phyloP scores from a whole-genome alignment of 176 grass and related monocot species.

The Cenchrus fungigraminus region DNA sequence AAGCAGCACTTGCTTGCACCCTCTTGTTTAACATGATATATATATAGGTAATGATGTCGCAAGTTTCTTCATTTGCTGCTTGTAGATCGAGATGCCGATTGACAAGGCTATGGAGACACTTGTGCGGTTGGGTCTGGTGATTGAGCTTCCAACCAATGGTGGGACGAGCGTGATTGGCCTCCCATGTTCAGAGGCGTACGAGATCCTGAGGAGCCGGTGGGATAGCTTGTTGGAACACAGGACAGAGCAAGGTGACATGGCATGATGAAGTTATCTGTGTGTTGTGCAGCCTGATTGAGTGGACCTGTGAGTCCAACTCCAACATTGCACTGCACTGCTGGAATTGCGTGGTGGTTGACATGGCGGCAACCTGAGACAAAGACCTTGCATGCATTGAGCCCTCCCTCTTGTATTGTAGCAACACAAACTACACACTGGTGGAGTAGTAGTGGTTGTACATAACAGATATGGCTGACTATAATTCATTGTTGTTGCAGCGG shows the following conservation, averaged over 20 bases:
- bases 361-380: too few relatives aligned
- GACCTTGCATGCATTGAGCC: too few relatives aligned
- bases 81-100: constrained; percentile 95
- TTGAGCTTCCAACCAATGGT: constrained; percentile 53
- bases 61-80: background rate
- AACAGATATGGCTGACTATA: too few relatives aligned
- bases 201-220: constrained; percentile 74
- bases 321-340: too few relatives aligned
- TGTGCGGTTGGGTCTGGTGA: constrained; percentile 66
- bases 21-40: background rate
- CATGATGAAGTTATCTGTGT: background rate
- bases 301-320: too few relatives aligned
- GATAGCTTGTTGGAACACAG: constrained; percentile 62
- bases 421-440: too few relatives aligned
- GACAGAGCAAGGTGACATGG: constrained; percentile 39
- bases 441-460: too few relatives aligned
- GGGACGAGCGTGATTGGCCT: constrained; percentile 45
- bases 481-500: too few relatives aligned
- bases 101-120: constrained; percentile 86
- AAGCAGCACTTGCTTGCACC: background rate
- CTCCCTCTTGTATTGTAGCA: too few relatives aligned
- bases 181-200: constrained; percentile 64
- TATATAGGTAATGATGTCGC: background rate
- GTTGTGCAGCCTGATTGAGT: constrained; percentile 1
- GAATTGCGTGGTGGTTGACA: too few relatives aligned